These are phyloP conservation scores for Vanderwaltozyma yarrowii DNA, from an alignment of 805 yeast genomes.

Conservation along the genomic window DNA sequence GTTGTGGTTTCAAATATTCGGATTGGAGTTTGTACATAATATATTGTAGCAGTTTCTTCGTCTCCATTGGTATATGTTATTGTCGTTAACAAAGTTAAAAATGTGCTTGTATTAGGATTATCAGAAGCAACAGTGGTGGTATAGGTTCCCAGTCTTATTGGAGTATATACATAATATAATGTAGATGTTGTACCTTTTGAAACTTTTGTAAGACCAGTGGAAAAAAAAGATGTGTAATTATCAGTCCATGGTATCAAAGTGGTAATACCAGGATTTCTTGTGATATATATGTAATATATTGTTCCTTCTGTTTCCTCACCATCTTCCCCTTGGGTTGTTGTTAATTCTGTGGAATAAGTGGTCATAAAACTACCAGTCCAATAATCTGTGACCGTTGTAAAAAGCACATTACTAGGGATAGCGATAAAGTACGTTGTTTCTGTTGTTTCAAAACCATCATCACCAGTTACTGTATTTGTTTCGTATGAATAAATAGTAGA, in stretches of 20 bases:
- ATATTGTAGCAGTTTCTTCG: no score
- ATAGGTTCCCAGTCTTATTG: no score
- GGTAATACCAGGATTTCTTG: not conserved
- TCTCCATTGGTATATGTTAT: no score
- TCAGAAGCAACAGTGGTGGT: no score
- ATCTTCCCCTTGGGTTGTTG: not conserved
- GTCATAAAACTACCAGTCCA: not conserved
- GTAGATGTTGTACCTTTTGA: not conserved
- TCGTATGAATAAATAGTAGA: not conserved
- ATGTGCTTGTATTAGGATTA: no score
- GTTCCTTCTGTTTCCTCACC: not conserved
- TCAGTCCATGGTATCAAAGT: not conserved
- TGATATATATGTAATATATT: not conserved
- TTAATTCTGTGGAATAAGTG: not conserved
- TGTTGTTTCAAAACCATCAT: constrained; percentile 1
- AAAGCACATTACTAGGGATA: constrained; percentile 1
- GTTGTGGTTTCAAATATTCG: not conserved
- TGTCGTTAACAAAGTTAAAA: no score
- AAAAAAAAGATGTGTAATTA: not conserved
- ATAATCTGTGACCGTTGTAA: constrained; percentile 1
- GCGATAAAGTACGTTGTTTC: constrained; percentile 1
- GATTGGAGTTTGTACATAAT: not conserved
- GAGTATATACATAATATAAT: not conserved
- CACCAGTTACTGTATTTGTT: not conserved
- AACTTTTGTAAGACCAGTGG: not conserved